A percentile compares a stretch with the other conserved stretches of the same genome.
These are phyloP conservation scores for Clohesyomyces aquaticus DNA, from an alignment of 495 filamentous ascomycete species.

Conservation along the genomic window DNA sequence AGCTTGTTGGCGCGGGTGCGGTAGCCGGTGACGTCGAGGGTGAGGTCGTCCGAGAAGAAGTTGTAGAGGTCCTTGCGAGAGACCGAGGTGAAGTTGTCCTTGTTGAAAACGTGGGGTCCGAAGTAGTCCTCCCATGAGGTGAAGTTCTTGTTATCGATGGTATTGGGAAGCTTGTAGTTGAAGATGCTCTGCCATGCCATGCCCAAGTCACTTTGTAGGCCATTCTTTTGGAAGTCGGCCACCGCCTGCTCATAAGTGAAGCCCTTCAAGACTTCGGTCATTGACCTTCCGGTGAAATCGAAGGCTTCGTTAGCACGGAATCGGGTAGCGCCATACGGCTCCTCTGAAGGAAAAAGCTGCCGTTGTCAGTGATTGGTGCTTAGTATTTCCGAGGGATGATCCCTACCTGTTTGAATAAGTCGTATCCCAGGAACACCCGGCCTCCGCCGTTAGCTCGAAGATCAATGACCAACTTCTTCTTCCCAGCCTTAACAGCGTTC, in stretches of 20 bases:
- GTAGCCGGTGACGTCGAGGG: conserved; percentile 31
- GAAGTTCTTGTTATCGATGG: conserved; percentile 32
- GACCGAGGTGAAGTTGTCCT: conserved; percentile 35
- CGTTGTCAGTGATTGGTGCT: neutral
- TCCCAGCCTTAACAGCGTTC: conserved; percentile 21
- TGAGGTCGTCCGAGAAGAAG: conserved; percentile 35
- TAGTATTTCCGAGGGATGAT: neutral
- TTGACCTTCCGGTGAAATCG: conserved; percentile 12
- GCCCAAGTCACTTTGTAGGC: neutral
- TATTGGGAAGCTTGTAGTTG: conserved; percentile 26
- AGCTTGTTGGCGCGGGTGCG: conserved; percentile 28
- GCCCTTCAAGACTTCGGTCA: conserved; percentile 13
- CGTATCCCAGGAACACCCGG: conserved; percentile 32
- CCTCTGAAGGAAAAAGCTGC: conserved; percentile 34
- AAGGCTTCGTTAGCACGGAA: conserved; percentile 37
- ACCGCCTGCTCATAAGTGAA: conserved; percentile 27
- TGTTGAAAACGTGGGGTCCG: conserved; percentile 34
- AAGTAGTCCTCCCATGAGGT: conserved; percentile 37
- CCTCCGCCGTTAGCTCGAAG: conserved; percentile 38
- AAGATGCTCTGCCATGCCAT: conserved; percentile 30
- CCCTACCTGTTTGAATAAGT: conserved; percentile 39
- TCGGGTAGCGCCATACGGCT: conserved; percentile 33
- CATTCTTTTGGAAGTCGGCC: conserved; percentile 14
- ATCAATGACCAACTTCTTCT: conserved; percentile 40
- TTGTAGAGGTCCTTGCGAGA: conserved; percentile 35